phyloP scores from a whole-genome alignment of 371 early-diverging fungal genomes.

The Lichtheimia ramosa region DNA sequence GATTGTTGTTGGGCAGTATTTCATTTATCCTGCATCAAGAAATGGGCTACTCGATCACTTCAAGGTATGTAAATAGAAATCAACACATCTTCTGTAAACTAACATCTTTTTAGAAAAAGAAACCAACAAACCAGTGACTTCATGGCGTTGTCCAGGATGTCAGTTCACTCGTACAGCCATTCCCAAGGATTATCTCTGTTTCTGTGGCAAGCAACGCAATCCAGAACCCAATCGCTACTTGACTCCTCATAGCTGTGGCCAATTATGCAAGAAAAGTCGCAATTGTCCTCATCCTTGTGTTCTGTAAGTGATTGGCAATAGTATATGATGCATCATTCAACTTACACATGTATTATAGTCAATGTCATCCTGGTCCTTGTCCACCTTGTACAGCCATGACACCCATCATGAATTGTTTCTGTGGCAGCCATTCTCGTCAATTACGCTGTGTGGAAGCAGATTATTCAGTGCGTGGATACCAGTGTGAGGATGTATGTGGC shows the following conservation, averaged over 20 bases:
- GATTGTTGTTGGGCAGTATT: slow-evolving; percentile 88
- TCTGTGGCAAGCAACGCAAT: slow-evolving; percentile 81
- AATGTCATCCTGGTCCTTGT: slow-evolving; percentile 95
- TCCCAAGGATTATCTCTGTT: slow-evolving; percentile 80
- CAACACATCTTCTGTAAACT: background rate
- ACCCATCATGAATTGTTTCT: slow-evolving; percentile 75
- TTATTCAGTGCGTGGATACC: slow-evolving; percentile 56
- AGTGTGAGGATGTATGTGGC: slow-evolving; percentile 70
- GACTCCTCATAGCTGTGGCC: slow-evolving; percentile 87
- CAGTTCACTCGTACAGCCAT: slow-evolving; percentile 67
- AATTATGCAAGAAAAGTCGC: slow-evolving; percentile 67
- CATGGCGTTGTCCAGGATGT: slow-evolving; percentile 95
- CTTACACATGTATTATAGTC: slow-evolving; percentile 31
- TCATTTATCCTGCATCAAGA: slow-evolving; percentile 78
- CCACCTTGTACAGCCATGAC: slow-evolving; percentile 85
- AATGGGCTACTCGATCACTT: slow-evolving; percentile 72
- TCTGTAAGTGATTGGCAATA: slow-evolving; percentile 41
- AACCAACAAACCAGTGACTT: slow-evolving; percentile 32
- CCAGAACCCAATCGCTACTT: slow-evolving; percentile 64
- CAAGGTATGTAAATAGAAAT: slow-evolving; percentile 37
- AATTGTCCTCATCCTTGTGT: slow-evolving; percentile 71
- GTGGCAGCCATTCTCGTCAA: slow-evolving; percentile 69
- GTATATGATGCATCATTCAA: background rate
- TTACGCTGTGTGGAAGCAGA: slow-evolving; percentile 71
- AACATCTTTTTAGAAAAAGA: slow-evolving; percentile 21